Evolutionary conservation across 176 grass and related monocot species (phyloP), one percentile per base, ranked within the genome.

Genomic region (Oryza glumipatula): DNA sequence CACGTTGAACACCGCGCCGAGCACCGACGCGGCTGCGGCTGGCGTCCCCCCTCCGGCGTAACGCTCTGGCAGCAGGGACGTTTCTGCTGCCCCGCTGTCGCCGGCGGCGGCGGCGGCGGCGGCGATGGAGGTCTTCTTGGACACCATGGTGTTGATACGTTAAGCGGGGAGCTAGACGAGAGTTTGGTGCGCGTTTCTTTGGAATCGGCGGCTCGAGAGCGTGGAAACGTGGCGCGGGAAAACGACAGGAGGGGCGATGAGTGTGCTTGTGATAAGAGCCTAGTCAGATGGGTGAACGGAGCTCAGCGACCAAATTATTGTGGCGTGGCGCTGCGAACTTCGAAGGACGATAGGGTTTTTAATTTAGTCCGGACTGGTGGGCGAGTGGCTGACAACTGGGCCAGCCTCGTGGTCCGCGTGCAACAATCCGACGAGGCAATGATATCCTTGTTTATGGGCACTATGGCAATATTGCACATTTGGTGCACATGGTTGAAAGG

Each of bases 1-100:
- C 48, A 97, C 77, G 83, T 94, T 97, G 86, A 94, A 97, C 86
- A 97, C 90, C 76, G 86, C 95, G 77, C 92, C 66, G 12, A 89
- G 44, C 36, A 97, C 84, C 22, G 88, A 92, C 30, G 88, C 90
- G 54, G 15, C 70, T 1, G 54, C 3, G 22, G 67, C 7, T 16
- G 70, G 0, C 41, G 7, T 67, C 9, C 16, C 51, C 1, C 6
- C n/a, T 0, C 43, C 14, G 5, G 2, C 7, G 4, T 2, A 60
- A 44, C 22, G 83, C 24, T 73, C 78, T 14, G 67, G 79, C 30
- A 86, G 58, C 9, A 72, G 54, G 12, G 52, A 68, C 9, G n/a
- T 32, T 21, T 77, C 88, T 8, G 38, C 41, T 9, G 66, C 7
- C 3, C 24, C 8, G 38, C 8, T 43, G 38, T 17, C n/a, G 56